Evolutionary conservation across 345 rosid species (phyloP).

Genomic region (Hevea brasiliensis): DNA sequence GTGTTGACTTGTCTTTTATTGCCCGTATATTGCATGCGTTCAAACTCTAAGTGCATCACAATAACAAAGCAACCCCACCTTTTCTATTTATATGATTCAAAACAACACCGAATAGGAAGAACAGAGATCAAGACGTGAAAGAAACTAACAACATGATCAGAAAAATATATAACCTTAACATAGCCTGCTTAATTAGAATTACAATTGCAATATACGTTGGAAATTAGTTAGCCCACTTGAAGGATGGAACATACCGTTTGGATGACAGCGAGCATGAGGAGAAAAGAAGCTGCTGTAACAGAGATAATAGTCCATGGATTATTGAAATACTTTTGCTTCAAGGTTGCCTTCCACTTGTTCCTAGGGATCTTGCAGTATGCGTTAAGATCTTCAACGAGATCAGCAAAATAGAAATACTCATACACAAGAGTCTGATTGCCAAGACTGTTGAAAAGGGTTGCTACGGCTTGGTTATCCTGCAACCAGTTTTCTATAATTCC

Average conservation of each 20-base stretch:
- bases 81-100: too few species aligned
- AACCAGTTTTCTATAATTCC: background rate
- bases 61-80: too few species aligned
- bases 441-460: background rate
- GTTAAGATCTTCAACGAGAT: background rate
- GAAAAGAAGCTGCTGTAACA: slow-evolving; percentile 9
- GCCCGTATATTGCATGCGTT: too few species aligned
- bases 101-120: too few species aligned
- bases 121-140: too few species aligned
- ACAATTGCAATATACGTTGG: too few species aligned
- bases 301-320: slow-evolving; percentile 29
- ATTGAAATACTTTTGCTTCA: slow-evolving; percentile 14
- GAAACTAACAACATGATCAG: too few species aligned
- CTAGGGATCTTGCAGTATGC: background rate
- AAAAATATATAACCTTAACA: too few species aligned
- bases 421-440: background rate
- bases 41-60: too few species aligned
- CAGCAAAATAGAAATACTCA: background rate
- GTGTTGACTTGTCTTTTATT: too few species aligned
- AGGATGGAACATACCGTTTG: slow-evolving; percentile 12
- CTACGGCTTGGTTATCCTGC: background rate
- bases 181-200: too few species aligned
- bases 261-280: slow-evolving; percentile 9
- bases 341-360: slow-evolving; percentile 23
- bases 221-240: background rate